Percentiles rank a stretch among this genome's conserved stretches.
These are phyloP conservation scores for Lanmaoa rubissima DNA, from an alignment of 768 basidiomycete genomes.

Conservation along the genomic window DNA sequence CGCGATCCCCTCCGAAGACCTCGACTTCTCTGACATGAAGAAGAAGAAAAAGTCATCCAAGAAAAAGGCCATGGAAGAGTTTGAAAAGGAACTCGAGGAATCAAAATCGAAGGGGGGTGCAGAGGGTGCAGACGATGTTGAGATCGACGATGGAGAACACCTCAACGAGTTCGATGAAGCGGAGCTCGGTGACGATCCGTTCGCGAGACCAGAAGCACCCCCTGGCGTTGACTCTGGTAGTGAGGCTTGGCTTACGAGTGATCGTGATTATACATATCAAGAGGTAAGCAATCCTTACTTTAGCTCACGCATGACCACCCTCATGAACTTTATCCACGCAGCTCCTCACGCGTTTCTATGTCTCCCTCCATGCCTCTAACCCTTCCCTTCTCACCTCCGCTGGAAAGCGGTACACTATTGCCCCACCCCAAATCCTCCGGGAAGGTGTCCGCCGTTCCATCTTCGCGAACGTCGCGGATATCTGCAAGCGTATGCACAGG, in stretches of 20 bases:
- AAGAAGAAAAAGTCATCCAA: slow-evolving; percentile 94
- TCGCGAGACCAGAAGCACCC: slow-evolving; percentile 56
- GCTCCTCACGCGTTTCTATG: slow-evolving; percentile 93
- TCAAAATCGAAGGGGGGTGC: slow-evolving; percentile 65
- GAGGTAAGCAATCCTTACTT: slow-evolving; percentile 55
- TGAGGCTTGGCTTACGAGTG: slow-evolving; percentile 88
- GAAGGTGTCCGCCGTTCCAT: slow-evolving; percentile 98
- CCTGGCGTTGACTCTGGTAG: slow-evolving; percentile 69
- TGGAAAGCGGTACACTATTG: slow-evolving; percentile 95
- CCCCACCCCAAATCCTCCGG: slow-evolving; percentile 88
- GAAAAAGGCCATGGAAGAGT: slow-evolving; percentile 89
- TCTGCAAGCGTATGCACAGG: slow-evolving; percentile 98
- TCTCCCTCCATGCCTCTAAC: slow-evolving; percentile 88
- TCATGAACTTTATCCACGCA: slow-evolving; percentile 28
- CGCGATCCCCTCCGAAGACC: slow-evolving; percentile 59
- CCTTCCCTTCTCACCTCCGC: slow-evolving; percentile 82
- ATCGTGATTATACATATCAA: slow-evolving; percentile 94
- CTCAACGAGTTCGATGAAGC: slow-evolving; percentile 72
- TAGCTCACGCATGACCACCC: not conserved
- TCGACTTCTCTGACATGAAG: slow-evolving; percentile 95
- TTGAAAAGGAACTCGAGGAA: slow-evolving; percentile 86
- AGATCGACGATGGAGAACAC: slow-evolving; percentile 59
- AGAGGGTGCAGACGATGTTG: slow-evolving; percentile 55
- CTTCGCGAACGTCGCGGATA: slow-evolving; percentile 95
- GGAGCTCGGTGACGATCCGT: slow-evolving; percentile 88